phyloP scores from a whole-genome alignment of 768 basidiomycete genomes.

The Scleroderma bovista region DNA sequence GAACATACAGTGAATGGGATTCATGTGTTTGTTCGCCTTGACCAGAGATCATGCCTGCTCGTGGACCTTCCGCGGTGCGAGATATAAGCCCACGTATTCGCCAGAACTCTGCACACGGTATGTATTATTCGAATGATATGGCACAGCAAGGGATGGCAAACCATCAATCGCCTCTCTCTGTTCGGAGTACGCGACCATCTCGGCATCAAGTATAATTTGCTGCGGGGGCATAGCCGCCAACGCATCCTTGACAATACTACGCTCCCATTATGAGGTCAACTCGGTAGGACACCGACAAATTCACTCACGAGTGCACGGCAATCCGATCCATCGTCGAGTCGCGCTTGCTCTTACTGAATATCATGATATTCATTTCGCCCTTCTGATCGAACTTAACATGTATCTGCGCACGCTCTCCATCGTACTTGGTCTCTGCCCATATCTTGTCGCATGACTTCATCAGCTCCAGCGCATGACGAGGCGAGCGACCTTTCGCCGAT shows the following conservation, averaged over 20 bases:
- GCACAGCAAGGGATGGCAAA: slow-evolving; percentile 25
- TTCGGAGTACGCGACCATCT: slow-evolving; percentile 83
- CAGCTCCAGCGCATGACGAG: slow-evolving; percentile 47
- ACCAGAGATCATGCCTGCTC: slow-evolving; percentile 26
- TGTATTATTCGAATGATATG: background rate
- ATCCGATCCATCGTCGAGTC: slow-evolving; percentile 75
- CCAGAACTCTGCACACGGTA: slow-evolving; percentile 61
- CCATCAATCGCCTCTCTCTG: slow-evolving; percentile 58
- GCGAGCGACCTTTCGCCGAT: slow-evolving; percentile 66
- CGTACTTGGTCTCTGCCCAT: slow-evolving; percentile 93
- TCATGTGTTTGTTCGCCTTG: slow-evolving; percentile 16
- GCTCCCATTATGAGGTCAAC: slow-evolving; percentile 2
- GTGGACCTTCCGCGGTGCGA: slow-evolving; percentile 50
- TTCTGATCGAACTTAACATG: slow-evolving; percentile 55
- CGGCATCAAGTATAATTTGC: slow-evolving; percentile 68
- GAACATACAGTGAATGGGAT: slow-evolving; percentile 16
- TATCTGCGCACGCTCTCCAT: slow-evolving; percentile 92
- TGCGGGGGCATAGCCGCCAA: slow-evolving; percentile 40
- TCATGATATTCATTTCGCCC: slow-evolving; percentile 47
- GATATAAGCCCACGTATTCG: slow-evolving; percentile 56
- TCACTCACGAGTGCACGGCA: slow-evolving; percentile 49
- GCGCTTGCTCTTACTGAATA: slow-evolving; percentile 85
- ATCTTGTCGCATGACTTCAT: slow-evolving; percentile 30
- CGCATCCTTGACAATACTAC: slow-evolving; percentile 54
- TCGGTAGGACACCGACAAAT: background rate